A percentile compares a stretch with the other conserved stretches of the same genome.
phyloP scores from a whole-genome alignment of 345 rosid species.

The Eucalyptus sp. region DNA sequence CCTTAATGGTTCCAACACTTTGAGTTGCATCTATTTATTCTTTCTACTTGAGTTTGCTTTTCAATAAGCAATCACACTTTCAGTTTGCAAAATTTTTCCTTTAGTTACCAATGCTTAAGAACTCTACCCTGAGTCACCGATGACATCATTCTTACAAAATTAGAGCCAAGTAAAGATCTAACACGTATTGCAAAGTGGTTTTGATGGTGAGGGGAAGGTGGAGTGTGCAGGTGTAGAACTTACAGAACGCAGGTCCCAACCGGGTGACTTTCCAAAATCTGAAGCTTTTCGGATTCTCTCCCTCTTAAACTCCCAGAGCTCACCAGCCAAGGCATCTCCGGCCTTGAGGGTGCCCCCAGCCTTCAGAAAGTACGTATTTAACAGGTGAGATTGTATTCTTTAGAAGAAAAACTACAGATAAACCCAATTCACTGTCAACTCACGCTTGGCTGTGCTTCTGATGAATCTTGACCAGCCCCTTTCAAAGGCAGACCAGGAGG shows the following conservation, averaged over 20 bases:
- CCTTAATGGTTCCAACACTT: not conserved
- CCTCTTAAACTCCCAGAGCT: constrained; percentile 83
- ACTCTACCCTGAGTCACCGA: not conserved
- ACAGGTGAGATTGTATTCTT: not conserved
- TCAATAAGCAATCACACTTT: not conserved
- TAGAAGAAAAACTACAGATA: not conserved
- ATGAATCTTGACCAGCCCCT: constrained; percentile 96
- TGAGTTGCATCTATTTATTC: not conserved
- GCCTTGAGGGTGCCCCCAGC: constrained; percentile 77
- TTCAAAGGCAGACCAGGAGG: constrained; percentile 98
- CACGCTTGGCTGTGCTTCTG: constrained; percentile 82
- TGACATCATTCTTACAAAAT: not conserved
- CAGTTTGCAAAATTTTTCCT: not conserved
- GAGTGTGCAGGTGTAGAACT: constrained; percentile 20
- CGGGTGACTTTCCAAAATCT: constrained; percentile 62
- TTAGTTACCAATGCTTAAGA: not conserved
- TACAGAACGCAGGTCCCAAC: constrained; percentile 98
- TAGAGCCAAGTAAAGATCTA: not conserved
- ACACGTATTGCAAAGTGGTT: not conserved
- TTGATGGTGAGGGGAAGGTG: not conserved
- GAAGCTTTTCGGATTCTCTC: constrained; percentile 88
- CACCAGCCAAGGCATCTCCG: constrained; percentile 93
- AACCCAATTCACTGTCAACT: constrained; percentile 4
- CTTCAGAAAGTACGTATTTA: constrained; percentile 16
- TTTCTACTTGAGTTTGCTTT: not conserved